Conservation (phyloP, 1,139 yeast species). For the Suhomyces coccinellae region DNA sequence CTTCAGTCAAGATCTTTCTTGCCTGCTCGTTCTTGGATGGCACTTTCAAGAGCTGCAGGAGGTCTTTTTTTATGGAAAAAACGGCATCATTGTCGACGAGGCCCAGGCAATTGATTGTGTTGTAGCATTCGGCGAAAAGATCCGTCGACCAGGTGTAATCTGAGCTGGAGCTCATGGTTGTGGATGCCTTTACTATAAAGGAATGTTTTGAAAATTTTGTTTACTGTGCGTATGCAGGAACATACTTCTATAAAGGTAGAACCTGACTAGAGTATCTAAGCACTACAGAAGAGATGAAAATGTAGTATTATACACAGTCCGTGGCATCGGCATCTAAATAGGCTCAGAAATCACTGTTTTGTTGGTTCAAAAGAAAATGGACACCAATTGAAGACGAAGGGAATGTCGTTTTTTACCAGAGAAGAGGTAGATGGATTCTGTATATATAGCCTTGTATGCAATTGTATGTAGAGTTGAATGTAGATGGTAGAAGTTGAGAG, state of each 20-base stretch:
- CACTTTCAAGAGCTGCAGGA: constrained; percentile 45
- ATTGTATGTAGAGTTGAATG: too few species aligned
- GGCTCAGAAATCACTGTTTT: too few species aligned
- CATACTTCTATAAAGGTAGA: neutral
- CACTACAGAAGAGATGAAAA: neutral
- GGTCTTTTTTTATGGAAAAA: constrained; percentile 44
- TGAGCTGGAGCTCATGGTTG: constrained; percentile 11
- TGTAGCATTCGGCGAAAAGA: constrained; percentile 37
- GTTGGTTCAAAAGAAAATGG: too few species aligned
- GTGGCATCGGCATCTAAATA: too few species aligned
- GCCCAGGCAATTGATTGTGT: constrained; percentile 32
- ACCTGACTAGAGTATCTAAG: too few species aligned
- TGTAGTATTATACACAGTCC: neutral
- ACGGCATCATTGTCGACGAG: constrained; percentile 29
- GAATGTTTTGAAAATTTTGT: constrained; percentile 13
- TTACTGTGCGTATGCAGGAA: constrained; percentile 10
- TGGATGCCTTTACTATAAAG: constrained; percentile 1
- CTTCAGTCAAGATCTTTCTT: constrained; percentile 48
- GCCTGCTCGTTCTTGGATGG: constrained; percentile 57
- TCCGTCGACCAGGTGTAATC: constrained; percentile 36
- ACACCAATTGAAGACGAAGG: too few species aligned
- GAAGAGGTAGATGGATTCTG: too few species aligned
- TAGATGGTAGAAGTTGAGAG: too few species aligned
- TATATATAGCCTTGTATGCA: too few species aligned
- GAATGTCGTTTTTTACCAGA: too few species aligned